Evolutionary conservation across 2,329 filamentous ascomycete species (phyloP), one percentile per base, ranked within the genome.

Genomic region (Keithomyces neogunnii): DNA sequence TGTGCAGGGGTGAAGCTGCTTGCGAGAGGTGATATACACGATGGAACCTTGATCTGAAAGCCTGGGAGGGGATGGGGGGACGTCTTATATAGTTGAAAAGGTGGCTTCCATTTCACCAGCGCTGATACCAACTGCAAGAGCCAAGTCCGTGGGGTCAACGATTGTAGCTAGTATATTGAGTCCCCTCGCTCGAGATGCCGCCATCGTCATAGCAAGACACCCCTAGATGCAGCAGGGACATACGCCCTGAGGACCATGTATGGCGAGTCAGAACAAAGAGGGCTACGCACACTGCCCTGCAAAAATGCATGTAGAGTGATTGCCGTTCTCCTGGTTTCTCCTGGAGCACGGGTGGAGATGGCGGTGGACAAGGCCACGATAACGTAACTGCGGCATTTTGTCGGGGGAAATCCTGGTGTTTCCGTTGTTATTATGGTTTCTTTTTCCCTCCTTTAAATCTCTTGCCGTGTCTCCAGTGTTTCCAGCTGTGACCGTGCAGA

Each of bases 371-470:
- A 55, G 43, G 45, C 55, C 43, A 51, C 56, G 59, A 64, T 62
- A 60, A 62, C 56, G 51, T 53, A 51, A 44, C 54, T 63, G 62
- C 60, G 62, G 58, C 56, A 65, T 65, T 64, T 61, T 60, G 57
- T 57, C 59, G 49, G 39, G 50, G 54, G 53, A n/a, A 58, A 61
- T 57, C 63, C 39, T 33, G 31, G 29, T 48, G 10, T 45, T 40
- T 28, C 42, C 19, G 19, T 19, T 19, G 19, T 19, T 19, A 19
- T 19, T 19, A 19, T 19, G 19, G 19, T 19, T 19, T 19, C 19
- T 19, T 19, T 19, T 19, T 1, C 19, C 19, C 19, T 40, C 11
- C 38, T 40, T 26, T 58, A 60, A 39, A 59, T 61, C 58, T 52
- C 42, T 59, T 60, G 57, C 59, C 56, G 55, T 58, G 57, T 59